A percentile compares a stretch with the other conserved stretches of the same genome.
These are phyloP conservation scores for Cladosporium velox DNA, from an alignment of 2,329 filamentous ascomycete species.

Conservation along the genomic window DNA sequence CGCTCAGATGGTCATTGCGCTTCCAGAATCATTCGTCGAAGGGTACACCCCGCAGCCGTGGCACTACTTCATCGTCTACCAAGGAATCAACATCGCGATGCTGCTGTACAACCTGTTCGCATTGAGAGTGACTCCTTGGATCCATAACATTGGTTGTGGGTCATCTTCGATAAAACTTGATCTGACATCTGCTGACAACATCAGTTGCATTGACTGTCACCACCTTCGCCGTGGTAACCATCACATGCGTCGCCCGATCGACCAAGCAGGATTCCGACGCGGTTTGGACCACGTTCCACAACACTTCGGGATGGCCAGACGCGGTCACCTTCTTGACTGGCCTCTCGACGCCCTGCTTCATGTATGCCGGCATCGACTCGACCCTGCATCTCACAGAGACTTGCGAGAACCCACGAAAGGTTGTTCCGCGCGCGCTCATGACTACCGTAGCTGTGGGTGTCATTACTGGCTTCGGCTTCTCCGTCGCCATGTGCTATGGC, in stretches of 20 bases:
- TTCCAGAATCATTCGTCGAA: constrained; percentile 23
- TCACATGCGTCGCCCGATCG: constrained; percentile 50
- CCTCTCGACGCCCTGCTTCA: constrained; percentile 30
- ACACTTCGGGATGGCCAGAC: constrained; percentile 49
- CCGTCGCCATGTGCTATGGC: constrained; percentile 49
- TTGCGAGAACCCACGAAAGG: constrained; percentile 21
- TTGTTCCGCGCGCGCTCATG: constrained; percentile 10
- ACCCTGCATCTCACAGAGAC: constrained; percentile 31
- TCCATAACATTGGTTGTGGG: constrained; percentile 51
- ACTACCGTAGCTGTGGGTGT: constrained; percentile 10
- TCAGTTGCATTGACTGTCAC: constrained; percentile 49
- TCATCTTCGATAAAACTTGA: constrained; percentile 34
- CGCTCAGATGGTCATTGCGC: constrained; percentile 21
- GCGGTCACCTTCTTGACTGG: constrained; percentile 30
- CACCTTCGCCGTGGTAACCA: constrained; percentile 35
- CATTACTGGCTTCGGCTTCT: constrained; percentile 44
- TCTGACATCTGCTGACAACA: constrained; percentile 42
- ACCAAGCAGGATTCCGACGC: constrained; percentile 41
- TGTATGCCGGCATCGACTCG: constrained; percentile 30
- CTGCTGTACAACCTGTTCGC: constrained; percentile 60
- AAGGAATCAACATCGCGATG: constrained; percentile 45
- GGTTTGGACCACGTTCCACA: constrained; percentile 56
- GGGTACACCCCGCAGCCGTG: constrained; percentile 17
- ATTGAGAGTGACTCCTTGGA: constrained; percentile 56
- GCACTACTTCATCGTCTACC: constrained; percentile 23